phyloP scores from a whole-genome alignment of 2,329 filamentous ascomycete genomes.

The Trichoderma endophyticum region DNA sequence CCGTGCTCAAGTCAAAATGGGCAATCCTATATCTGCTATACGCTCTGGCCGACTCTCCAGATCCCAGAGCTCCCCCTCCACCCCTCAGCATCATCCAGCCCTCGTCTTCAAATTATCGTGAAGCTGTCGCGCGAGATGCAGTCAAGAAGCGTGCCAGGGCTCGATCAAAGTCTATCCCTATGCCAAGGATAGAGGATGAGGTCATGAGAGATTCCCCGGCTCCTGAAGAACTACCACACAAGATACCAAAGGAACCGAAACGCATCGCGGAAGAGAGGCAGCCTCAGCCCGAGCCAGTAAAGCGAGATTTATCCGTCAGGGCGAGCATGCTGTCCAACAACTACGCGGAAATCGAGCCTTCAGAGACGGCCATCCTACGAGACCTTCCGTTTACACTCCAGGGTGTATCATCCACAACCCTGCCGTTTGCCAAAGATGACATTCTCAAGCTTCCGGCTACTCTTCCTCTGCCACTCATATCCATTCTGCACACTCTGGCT shows the following conservation, averaged over 20 bases:
- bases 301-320: constrained; percentile 54
- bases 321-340: constrained; percentile 57
- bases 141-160: constrained; percentile 39
- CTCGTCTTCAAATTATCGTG: constrained; percentile 37
- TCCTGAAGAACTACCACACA: constrained; percentile 46
- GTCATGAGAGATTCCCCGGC: constrained; percentile 53
- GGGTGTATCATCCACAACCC: constrained; percentile 80
- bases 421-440: constrained; percentile 69
- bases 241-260: constrained; percentile 39
- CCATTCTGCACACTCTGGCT: constrained; percentile 81
- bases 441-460: constrained; percentile 73
- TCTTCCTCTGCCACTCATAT: constrained; percentile 79
- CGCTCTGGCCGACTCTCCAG: constrained; percentile 69
- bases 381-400: constrained; percentile 92
- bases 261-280: constrained; percentile 37
- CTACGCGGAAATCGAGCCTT: constrained; percentile 55
- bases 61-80: constrained; percentile 50
- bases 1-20: constrained; percentile 94
- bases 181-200: constrained; percentile 45
- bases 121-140: constrained; percentile 37
- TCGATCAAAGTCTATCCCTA: constrained; percentile 36
- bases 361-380: constrained; percentile 65
- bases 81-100: constrained; percentile 44
- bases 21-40: constrained; percentile 90
- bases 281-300: constrained; percentile 30